These are phyloP conservation scores for Naganishia vaughanmartiniae DNA, from an alignment of 768 basidiomycete species.

Conservation along the genomic window DNA sequence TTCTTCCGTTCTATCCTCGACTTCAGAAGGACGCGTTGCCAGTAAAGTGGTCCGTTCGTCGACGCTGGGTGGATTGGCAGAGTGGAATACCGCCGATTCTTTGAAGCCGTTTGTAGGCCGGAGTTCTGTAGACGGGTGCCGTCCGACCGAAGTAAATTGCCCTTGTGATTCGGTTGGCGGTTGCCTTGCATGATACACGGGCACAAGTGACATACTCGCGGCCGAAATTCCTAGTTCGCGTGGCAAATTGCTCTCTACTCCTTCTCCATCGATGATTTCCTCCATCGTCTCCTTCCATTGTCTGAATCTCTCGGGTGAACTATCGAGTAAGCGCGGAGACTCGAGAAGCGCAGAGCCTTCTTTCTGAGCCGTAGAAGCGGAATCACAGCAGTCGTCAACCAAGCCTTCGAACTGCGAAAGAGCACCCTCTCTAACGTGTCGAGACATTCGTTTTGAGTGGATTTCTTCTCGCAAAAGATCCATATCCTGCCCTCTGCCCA, in stretches of 20 bases:
- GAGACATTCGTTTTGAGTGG: constrained; percentile 7
- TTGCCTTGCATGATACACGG: not conserved
- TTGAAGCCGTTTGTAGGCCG: not conserved
- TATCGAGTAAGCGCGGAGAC: constrained; percentile 1
- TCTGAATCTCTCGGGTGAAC: constrained; percentile 27
- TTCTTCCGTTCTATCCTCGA: not conserved
- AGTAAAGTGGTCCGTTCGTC: not conserved
- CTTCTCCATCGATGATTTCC: constrained; percentile 45
- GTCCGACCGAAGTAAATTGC: not conserved
- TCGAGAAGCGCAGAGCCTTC: not conserved
- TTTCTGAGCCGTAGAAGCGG: not conserved
- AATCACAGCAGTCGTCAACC: not conserved
- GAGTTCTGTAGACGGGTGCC: not conserved
- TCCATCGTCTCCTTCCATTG: constrained; percentile 40
- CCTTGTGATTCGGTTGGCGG: not conserved
- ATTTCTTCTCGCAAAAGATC: not conserved
- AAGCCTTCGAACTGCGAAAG: not conserved
- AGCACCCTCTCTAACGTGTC: not conserved
- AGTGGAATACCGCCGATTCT: not conserved
- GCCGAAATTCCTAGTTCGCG: constrained; percentile 46
- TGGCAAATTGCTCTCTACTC: constrained; percentile 39
- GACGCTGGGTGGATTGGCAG: not conserved
- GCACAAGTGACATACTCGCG: constrained; percentile 1
- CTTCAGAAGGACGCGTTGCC: not conserved
- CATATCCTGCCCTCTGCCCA: not conserved